Evolutionary conservation across 1,284 basidiomycete species (phyloP), one percentile per base, ranked within the genome.

Genomic region (Rhodotorula sp.): DNA sequence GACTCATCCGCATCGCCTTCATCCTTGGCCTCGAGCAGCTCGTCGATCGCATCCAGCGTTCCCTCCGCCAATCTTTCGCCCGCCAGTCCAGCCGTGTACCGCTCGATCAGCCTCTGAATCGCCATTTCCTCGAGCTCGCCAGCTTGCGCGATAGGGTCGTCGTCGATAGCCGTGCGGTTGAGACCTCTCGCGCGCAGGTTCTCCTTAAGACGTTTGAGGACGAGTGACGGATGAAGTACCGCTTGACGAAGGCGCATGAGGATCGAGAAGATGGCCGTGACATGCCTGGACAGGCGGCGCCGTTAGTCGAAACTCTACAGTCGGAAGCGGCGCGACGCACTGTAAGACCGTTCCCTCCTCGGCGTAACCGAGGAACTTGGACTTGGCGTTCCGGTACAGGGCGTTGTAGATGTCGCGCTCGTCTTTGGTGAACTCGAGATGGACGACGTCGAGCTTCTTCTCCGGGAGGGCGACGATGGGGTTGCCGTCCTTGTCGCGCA

Each of bases 401-500:
- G 66, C 66, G 29, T 78, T 71, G 74, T 82, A 82, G 46, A 82
- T 81, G 62, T 75, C 75, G 36, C 80, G 75, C 72, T 78, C 77
- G 27, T 75, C 74, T 11, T 39, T 13, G 5, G 63, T 51, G 46
- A 78, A 71, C n/a, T 67, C 61, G 49, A 77, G 67, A 24, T 65
- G 55, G 29, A 70, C 71, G 58, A 63, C 60, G 22, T 64, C 56
- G 66, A 90, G 86, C 80, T 90, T 88, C 82, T 98, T 98, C 0
- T 86, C 83, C 0, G 95, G 94, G 4, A 99, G 82, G 66, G 92
- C 87, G 2, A 98, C 92, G 55, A 99, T 97, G 53, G 85, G 86
- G 60, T 90, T 89, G 4, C 95, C 95, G 76, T 94, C 87, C 55
- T 83, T 85, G 81, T 96, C 95, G 56, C 87, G 87, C 91, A 94